Conservation (phyloP, 805 yeast species). For the Myxozyma geophila region DNA sequence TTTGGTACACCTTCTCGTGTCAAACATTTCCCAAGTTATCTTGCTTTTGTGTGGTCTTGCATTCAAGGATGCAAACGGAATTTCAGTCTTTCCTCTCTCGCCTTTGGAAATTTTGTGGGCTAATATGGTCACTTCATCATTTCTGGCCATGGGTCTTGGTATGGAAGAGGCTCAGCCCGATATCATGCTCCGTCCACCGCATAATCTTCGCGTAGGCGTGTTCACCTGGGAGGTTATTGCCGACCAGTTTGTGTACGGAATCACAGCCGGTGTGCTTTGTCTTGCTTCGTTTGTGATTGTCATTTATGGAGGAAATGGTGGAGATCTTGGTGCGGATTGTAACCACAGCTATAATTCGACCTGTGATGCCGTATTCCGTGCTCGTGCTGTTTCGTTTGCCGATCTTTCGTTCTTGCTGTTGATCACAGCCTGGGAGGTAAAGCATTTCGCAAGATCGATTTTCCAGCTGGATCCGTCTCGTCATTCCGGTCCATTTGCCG, state of each 20-base stretch:
- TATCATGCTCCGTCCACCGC: constrained; percentile 68
- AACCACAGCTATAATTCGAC: constrained; percentile 54
- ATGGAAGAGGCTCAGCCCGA: constrained; percentile 69
- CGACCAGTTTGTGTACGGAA: constrained; percentile 75
- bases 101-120: constrained; percentile 84
- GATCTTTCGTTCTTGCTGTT: constrained; percentile 87
- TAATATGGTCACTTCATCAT: constrained; percentile 75
- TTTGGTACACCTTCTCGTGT: constrained; percentile 72
- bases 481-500: constrained; percentile 45
- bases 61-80: constrained; percentile 63
- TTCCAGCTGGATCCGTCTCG: constrained; percentile 57
- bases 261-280: constrained; percentile 69
- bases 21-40: constrained; percentile 72
- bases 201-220: constrained; percentile 58
- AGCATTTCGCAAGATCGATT: constrained; percentile 71
- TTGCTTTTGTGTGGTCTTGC: constrained; percentile 74
- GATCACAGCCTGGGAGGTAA: constrained; percentile 82
- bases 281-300: constrained; percentile 67
- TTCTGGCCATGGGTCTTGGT: constrained; percentile 86
- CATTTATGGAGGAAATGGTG: constrained; percentile 67
- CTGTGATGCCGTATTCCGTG: constrained; percentile 70
- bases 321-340: constrained; percentile 69
- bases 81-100: constrained; percentile 80
- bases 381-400: constrained; percentile 78
- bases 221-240: constrained; percentile 69